Evolutionary conservation across 2,329 filamentous ascomycete species (phyloP).

Genomic region (Monilinia fructigena): DNA sequence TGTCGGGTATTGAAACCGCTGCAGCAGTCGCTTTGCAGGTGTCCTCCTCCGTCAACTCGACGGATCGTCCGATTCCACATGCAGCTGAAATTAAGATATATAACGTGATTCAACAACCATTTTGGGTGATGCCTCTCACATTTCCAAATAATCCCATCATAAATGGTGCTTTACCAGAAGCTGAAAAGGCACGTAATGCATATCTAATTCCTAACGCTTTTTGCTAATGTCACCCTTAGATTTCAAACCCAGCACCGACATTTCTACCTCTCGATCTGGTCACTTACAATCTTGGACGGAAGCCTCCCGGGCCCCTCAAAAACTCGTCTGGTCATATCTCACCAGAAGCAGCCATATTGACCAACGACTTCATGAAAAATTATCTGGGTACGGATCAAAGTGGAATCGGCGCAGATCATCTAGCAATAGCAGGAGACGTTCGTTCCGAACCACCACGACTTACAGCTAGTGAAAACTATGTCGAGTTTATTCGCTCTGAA

Average conservation of each 20-base stretch:
- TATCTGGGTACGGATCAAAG: constrained; percentile 56
- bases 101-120: constrained; percentile 67
- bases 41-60: constrained; percentile 60
- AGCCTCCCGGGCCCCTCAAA: constrained; percentile 55
- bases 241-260: constrained; percentile 48
- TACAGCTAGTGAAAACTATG: constrained; percentile 69
- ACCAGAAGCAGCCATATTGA: constrained; percentile 53
- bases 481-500: constrained; percentile 69
- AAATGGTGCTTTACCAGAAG: constrained; percentile 22
- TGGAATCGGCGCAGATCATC: constrained; percentile 43
- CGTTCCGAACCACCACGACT: constrained; percentile 58
- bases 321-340: constrained; percentile 66
- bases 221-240: constrained; percentile 40
- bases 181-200: constrained; percentile 33
- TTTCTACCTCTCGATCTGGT: constrained; percentile 73
- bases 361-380: constrained; percentile 52
- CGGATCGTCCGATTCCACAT: constrained; percentile 46
- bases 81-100: constrained; percentile 58
- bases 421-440: constrained; percentile 33
- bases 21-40: constrained; percentile 69
- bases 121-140: constrained; percentile 67
- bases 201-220: not conserved
- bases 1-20: constrained; percentile 78
- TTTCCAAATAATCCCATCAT: constrained; percentile 35
- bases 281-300: constrained; percentile 66